Evolutionary conservation across 164 flowering plant species (phyloP).

Genomic region (Berberis vulgaris): DNA sequence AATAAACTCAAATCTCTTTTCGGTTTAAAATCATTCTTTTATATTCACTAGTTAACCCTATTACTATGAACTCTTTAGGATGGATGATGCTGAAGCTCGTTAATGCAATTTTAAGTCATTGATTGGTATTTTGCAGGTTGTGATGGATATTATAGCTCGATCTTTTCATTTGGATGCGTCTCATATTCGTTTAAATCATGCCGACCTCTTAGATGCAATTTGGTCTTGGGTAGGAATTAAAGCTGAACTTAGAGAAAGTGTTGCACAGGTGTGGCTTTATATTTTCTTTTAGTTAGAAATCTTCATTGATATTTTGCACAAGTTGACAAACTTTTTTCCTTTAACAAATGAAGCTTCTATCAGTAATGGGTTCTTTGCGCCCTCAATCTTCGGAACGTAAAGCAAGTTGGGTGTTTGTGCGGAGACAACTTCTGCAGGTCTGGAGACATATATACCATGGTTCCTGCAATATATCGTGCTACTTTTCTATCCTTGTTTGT

Average conservation of each 20-base stretch:
- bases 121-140: constrained; percentile 39
- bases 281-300: background rate
- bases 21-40: too few relatives aligned
- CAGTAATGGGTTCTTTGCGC: constrained; percentile 62
- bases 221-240: constrained; percentile 92
- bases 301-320: background rate
- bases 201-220: constrained; percentile 65
- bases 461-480: background rate
- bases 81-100: background rate
- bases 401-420: constrained; percentile 71
- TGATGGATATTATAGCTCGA: constrained; percentile 50
- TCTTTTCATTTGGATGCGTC: constrained; percentile 50
- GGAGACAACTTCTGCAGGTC: constrained; percentile 93
- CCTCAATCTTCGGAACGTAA: constrained; percentile 82
- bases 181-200: constrained; percentile 83
- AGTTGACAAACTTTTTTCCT: constrained; percentile 9
- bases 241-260: constrained; percentile 62
- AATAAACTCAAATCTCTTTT: too few relatives aligned
- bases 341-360: constrained; percentile 55
- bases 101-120: background rate
- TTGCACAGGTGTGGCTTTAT: constrained; percentile 60
- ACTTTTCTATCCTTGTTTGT: background rate
- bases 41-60: too few relatives aligned
- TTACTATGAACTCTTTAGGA: too few relatives aligned
- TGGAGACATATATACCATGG: background rate